Evolutionary conservation across 805 yeast species (phyloP), one percentile per base, ranked within the genome.

Genomic region (Candida sakaeoensis): DNA sequence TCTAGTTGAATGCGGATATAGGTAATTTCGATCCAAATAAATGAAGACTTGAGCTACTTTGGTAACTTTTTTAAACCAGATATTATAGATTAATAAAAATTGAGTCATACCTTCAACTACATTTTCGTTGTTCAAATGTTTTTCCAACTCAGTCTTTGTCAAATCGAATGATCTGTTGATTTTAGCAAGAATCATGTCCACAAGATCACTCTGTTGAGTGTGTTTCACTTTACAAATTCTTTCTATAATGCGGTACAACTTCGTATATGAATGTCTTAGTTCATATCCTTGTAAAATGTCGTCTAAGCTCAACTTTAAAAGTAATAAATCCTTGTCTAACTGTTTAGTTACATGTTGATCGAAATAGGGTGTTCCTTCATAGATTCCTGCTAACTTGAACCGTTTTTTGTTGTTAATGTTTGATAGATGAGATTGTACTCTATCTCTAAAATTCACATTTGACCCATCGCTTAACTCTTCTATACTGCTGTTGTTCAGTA

Each of bases 11-110:
- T 65, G 70, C 24, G 49, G 61, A 27, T 54, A 46, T 10, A 67
- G 52, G 39, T 68, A 68, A 14, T 55, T 49, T 27, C 64, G 45
- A 49, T 68, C 74, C 35, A 66, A 44, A 37, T 61, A 65, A 4
- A 66, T 41, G 36, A 64, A 68, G 16, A 66, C 39, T 44, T 59
- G 61, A 31, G 54, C 46, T 32, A 68, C 43, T 5, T 51, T 30
- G 12, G 37, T 30, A 21, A 67, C 40, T 35, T 52, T 55, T 1
- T 28, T 17, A 26, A 50, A 57, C 68, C 66, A 68, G 5, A 27
- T 34, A 4, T 45, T 37, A 28, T 44, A 58, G 4, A 47, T 36
- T 2, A 28, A 35, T 8, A 63, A 33, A 36, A 47, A 58, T 10
- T 22, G 13, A 2, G 16, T 15, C 21, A 28, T 17, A 8, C 37